These are phyloP conservation scores for Sequoia sempervirens DNA, from an alignment of 75 land plant species.

Conservation along the genomic window DNA sequence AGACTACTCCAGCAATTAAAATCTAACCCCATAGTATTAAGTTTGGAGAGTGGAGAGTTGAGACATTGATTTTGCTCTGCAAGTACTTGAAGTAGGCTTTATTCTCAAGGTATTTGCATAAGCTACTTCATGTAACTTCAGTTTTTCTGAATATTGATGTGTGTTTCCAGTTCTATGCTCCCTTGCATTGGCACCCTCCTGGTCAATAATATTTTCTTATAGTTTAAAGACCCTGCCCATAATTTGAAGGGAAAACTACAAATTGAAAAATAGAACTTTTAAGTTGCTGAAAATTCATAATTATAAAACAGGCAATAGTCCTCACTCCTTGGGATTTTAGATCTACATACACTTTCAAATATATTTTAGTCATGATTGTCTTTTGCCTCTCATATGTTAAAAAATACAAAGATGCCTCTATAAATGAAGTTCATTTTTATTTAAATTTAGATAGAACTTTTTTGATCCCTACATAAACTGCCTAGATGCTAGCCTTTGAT, in stretches of 20 bases:
- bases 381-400: neutral
- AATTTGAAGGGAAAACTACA: neutral
- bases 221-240: neutral
- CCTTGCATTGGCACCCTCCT: neutral
- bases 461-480: neutral
- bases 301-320: neutral
- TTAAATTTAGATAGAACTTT: neutral
- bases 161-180: neutral
- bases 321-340: neutral
- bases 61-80: neutral
- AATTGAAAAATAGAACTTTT: neutral
- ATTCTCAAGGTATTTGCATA: neutral
- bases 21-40: neutral
- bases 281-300: neutral
- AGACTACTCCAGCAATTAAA: neutral
- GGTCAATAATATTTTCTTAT: neutral
- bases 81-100: neutral
- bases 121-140: neutral
- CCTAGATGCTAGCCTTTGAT: no score
- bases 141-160: neutral
- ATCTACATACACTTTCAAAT: neutral
- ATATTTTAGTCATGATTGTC: neutral
- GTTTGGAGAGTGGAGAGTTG: no score
- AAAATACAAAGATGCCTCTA: neutral
- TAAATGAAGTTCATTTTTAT: neutral